Base-by-base conservation (phyloP, 1,284 basidiomycete species). In the Apiotrichum domesticum region DNA sequence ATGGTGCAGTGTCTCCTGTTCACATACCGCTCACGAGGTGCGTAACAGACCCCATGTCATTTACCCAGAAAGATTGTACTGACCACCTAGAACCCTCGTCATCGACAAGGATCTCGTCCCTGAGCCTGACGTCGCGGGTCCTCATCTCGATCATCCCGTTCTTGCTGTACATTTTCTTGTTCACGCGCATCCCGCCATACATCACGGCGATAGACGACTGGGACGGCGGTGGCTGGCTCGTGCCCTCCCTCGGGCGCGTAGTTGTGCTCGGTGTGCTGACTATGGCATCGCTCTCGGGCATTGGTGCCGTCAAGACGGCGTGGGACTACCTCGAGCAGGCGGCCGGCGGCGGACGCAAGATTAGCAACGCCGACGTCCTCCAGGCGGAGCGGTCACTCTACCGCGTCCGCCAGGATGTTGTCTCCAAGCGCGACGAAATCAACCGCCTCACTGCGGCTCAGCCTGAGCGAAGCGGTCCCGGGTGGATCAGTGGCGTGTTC, bases 101-200 rank as follows among this genome's bases (percentile, higher is more conserved):
- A 1, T 47, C 54, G 14, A 54, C 58, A 3, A 63, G 61, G 4
- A 57, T 58, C 7, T 59, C 67, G 1, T 65, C 65, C 0, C 58
- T 72, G 37, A 52, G 66, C 8, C 51, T 69, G 34, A 65, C 59
- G 44, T 59, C 63, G 9, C 67, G 75, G 1, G 35, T 76, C 2
- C 63, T 72, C 14, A 70, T 76, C 46, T 66, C 74, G 5, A 64
- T 74, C 11, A 61, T 77, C 41, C 76, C 76, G 0, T 77, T 76
- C 54, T 59, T 64, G 1, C 61, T 75, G 8, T 77, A 76, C 61
- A 66, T 71, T 51, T 76, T 76, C 61, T 61, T 70, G 33, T 77
- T 75, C 63, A 74, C 75, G 43, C 66, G 67, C 4, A 74, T 77
- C 6, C 76, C 75, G 11, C 73, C 73, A 3, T 77, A 75, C 58